Evolutionary conservation across 2,329 filamentous ascomycete species (phyloP), one percentile per base, ranked within the genome.

Genomic region (Neophaeococcomyces mojaviensis): DNA sequence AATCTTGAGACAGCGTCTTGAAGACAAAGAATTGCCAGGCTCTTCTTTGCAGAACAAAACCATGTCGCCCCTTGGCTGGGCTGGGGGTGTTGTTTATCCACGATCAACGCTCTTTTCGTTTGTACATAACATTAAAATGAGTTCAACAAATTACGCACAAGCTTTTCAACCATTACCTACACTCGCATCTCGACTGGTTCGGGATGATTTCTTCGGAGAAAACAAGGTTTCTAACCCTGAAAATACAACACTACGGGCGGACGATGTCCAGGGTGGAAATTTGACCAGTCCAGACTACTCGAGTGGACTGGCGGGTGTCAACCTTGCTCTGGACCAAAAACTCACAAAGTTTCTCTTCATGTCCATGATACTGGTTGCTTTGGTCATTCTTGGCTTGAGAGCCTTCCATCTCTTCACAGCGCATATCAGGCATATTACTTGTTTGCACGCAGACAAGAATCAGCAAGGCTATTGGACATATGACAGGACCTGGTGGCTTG

Each of bases 381-480:
- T 61, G 1, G 62, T 62, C 20, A 50, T 60, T 19, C 53, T 73
- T 26, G 61, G 70, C 37, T 55, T 66, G 31, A 65, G 70, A 30
- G 50, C 70, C 18, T 60, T 61, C 16, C 68, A 72, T 49, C 61
- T 70, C 28, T 65, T 61, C 49, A 66, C 69, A 56, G 61, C 65
- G 16, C 67, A 71, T 49, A 59, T 72, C 33, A 67, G 70, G 15
- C 66, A 64, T 39, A 62, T 71, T 47, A 65, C 63, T 37, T 67
- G 67, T 18, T 53, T 66, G 28, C 59, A 61, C 1, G 59, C 66
- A 13, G 62, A 52, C 28, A 54, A 57, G 39, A 54, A 56, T 22
- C 63, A 70, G 45, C 70, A 72, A 50, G 63, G 59, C 24, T 72
- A 67, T 53, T 73, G 69, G 66, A 65, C 64, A 15, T 53, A 65